A percentile compares a stretch with the other conserved stretches of the same genome.
phyloP scores from a whole-genome alignment of 1,284 basidiomycete species.

The Puccinia coronata region DNA sequence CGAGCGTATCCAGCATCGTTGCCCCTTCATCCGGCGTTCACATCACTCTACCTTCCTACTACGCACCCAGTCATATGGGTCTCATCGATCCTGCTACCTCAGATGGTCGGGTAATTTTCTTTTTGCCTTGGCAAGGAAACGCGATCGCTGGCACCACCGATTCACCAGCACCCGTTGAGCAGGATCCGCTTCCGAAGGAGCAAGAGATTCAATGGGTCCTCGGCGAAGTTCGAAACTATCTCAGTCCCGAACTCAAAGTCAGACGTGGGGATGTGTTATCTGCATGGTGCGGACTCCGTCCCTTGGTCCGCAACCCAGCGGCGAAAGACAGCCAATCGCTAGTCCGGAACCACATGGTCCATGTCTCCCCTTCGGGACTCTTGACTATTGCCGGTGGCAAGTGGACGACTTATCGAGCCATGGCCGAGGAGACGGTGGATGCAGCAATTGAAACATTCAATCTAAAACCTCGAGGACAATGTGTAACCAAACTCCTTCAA shows the following conservation, averaged over 20 bases:
- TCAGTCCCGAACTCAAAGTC: constrained; percentile 88
- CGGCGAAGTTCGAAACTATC: constrained; percentile 84
- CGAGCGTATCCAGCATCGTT: constrained; percentile 79
- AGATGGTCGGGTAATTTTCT: constrained; percentile 97
- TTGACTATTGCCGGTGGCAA: constrained; percentile 96
- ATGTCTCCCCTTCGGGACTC: constrained; percentile 77
- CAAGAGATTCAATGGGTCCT: constrained; percentile 97
- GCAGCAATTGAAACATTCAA: constrained; percentile 77
- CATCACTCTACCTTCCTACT: constrained; percentile 96
- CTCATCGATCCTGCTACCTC: constrained; percentile 92
- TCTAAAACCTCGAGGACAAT: constrained; percentile 65
- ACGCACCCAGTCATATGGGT: constrained; percentile 91
- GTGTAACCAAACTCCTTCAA: constrained; percentile 77
- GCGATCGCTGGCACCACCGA: constrained; percentile 98
- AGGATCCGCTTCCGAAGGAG: constrained; percentile 81
- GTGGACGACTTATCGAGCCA: constrained; percentile 95
- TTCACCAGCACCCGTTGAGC: constrained; percentile 73
- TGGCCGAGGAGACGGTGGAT: constrained; percentile 96
- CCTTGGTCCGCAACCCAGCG: constrained; percentile 80
- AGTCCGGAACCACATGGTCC: constrained; percentile 92
- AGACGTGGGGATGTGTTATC: constrained; percentile 93
- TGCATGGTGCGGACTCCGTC: constrained; percentile 89
- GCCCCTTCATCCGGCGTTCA: constrained; percentile 90
- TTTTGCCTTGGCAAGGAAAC: constrained; percentile 97
- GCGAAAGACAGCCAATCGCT: constrained; percentile 81